Conservation (phyloP, 179 eudicot species). For the Patellifolia procumbens region DNA sequence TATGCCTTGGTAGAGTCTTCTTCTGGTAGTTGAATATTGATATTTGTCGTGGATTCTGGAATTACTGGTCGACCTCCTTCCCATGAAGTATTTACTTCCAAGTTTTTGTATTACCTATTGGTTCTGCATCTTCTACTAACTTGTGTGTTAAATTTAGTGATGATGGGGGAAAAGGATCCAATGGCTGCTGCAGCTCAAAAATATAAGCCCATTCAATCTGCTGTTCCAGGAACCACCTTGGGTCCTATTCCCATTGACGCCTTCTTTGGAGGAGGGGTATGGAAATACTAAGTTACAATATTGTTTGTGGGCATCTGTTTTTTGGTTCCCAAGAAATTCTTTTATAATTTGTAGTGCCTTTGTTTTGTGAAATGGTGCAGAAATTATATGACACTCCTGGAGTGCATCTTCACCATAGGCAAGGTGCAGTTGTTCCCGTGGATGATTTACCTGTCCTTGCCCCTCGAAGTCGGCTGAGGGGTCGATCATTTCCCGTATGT, state of each 20-base stretch:
- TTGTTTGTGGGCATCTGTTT: background rate
- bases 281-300: slow-evolving; percentile 7
- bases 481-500: slow-evolving; percentile 81
- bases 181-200: slow-evolving; percentile 81
- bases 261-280: slow-evolving; percentile 89
- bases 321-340: no score
- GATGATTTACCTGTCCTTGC: slow-evolving; percentile 90
- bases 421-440: slow-evolving; percentile 87
- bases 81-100: background rate
- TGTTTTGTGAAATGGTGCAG: slow-evolving; percentile 42
- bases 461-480: slow-evolving; percentile 86
- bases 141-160: slow-evolving; percentile 33
- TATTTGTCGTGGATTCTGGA: background rate
- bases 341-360: background rate
- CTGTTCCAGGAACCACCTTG: slow-evolving; percentile 97
- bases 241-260: slow-evolving; percentile 93
- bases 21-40: background rate
- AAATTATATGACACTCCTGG: slow-evolving; percentile 95
- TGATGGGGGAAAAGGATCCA: slow-evolving; percentile 88
- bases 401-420: slow-evolving; percentile 98
- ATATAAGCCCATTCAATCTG: slow-evolving; percentile 95
- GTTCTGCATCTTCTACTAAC: background rate
- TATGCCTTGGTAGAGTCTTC: background rate
- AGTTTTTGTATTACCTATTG: background rate
- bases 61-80: background rate